These are phyloP conservation scores for Rosa rugosa DNA, from an alignment of 306 rosid species.

Conservation along the genomic window DNA sequence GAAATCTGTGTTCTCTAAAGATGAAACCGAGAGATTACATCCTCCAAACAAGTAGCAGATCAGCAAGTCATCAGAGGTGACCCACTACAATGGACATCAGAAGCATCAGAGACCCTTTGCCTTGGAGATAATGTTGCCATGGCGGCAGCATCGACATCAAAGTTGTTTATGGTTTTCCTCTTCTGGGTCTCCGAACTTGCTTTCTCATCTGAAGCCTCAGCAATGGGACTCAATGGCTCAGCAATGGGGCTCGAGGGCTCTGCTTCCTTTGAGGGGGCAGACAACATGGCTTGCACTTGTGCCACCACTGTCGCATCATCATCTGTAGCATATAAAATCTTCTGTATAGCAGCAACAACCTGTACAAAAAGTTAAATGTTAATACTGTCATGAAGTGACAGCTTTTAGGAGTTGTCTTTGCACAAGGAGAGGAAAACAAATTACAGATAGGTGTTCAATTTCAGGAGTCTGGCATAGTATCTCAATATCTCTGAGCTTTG, in stretches of 20 bases:
- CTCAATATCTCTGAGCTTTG: constrained; percentile 86
- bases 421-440: neutral
- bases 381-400: neutral
- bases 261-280: constrained; percentile 37
- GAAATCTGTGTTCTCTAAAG: neutral
- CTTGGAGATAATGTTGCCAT: constrained; percentile 59
- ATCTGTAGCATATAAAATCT: constrained; percentile 82
- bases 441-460: constrained; percentile 67
- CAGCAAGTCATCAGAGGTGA: constrained; percentile 84
- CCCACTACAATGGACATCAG: constrained; percentile 89
- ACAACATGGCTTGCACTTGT: constrained; percentile 86
- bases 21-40: constrained; percentile 1
- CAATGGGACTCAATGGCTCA: constrained; percentile 82
- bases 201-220: constrained; percentile 74
- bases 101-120: constrained; percentile 76
- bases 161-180: constrained; percentile 67
- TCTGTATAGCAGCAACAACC: constrained; percentile 83
- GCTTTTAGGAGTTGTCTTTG: neutral
- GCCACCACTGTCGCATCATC: constrained; percentile 74
- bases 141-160: constrained; percentile 70
- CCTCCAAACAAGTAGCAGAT: constrained; percentile 1
- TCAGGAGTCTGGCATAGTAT: constrained; percentile 83
- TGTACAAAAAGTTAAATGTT: constrained; percentile 20
- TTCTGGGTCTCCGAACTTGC: constrained; percentile 63
- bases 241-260: constrained; percentile 70